These are phyloP conservation scores for Ensete ventricosum DNA, from an alignment of 176 grass and related monocot species.

Conservation along the genomic window DNA sequence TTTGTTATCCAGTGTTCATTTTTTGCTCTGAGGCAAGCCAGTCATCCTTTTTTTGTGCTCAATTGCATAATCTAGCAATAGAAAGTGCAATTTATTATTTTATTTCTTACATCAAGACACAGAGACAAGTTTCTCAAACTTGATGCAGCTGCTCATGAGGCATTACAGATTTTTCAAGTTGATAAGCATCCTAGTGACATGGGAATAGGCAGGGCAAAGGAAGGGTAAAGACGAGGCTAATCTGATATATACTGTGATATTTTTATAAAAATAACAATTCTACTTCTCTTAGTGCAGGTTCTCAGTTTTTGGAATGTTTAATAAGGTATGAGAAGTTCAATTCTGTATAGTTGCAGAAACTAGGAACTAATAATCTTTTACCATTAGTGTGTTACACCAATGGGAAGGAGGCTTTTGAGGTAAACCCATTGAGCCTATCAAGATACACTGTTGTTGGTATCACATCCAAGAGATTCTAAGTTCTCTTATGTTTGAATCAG, in stretches of 20 bases:
- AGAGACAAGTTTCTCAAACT: conserved; percentile 96
- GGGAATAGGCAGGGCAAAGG: conserved; percentile 95
- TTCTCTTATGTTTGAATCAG: conserved; percentile 39
- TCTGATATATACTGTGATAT: conserved; percentile 4
- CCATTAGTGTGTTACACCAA: conserved; percentile 83
- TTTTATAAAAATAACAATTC: conserved; percentile 14
- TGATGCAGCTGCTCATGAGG: conserved; percentile 86
- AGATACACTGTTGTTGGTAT: conserved; percentile 19
- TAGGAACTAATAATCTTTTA: conserved; percentile 28
- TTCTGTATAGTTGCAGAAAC: conserved; percentile 17
- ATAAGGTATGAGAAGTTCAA: conserved; percentile 51
- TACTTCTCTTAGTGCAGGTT: conserved; percentile 51
- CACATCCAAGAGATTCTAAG: conserved; percentile 3
- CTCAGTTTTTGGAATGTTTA: conserved; percentile 95
- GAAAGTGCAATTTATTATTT: conserved; percentile 24
- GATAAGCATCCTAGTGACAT: conserved; percentile 95
- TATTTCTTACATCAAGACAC: conserved; percentile 43
- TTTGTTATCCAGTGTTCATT: not conserved
- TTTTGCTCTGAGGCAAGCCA: not conserved
- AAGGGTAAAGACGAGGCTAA: conserved; percentile 53
- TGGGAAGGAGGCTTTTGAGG: conserved; percentile 55
- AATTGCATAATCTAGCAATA: not conserved
- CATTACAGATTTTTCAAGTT: conserved; percentile 93
- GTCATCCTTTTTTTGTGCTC: not conserved
- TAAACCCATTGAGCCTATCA: not conserved